Evolutionary conservation across 2,329 filamentous ascomycete species (phyloP), one percentile per base, ranked within the genome.

Genomic region (Emmonsiellopsis sp.): DNA sequence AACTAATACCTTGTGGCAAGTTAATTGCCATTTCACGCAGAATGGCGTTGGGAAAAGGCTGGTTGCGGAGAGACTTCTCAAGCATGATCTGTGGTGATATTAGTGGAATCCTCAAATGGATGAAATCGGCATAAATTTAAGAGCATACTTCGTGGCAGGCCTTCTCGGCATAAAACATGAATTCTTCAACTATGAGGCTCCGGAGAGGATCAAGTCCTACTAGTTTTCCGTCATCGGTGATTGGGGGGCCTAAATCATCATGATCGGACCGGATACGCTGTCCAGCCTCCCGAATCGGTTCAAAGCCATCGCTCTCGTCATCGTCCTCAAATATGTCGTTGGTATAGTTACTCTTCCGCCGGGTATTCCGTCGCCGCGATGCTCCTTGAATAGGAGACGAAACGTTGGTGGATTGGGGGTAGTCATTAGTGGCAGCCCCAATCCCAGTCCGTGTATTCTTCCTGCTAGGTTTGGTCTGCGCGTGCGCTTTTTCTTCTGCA

Each of bases 381-480:
- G 73, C 70, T 50, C 73, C 68, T 60, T 79, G 77, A 9, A 82
- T 62, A 3, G 84, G 84, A 15, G 84, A 86, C 0, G 84, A 85
- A 3, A 87, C 75, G 58, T 85, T 83, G 1, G 85, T 87, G 0
- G 84, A 87, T 52, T 77, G 69, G 3, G 83, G 81, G 62, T 78
- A 72, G 31, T 77, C 72, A 43, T 74, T 67, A 31, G 67, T 70
- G 34, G 65, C 58, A 40, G 67, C 65, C 44, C 62, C 61, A 41
- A 66, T 62, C 42, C 67, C 67, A 51, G 67, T 73, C 54, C 57
- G 46, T 50, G 32, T 38, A 11, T 49, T 40, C 16, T 15, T n/a
- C 15, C 20, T 4, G 34, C 35, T 59, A 10, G 59, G 57, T 58
- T 63, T 64, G 31, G 60, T 49, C 51, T 63, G 61, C 51, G 61